Base-by-base conservation (phyloP, 768 basidiomycete species). In the Suillus alpinus region DNA sequence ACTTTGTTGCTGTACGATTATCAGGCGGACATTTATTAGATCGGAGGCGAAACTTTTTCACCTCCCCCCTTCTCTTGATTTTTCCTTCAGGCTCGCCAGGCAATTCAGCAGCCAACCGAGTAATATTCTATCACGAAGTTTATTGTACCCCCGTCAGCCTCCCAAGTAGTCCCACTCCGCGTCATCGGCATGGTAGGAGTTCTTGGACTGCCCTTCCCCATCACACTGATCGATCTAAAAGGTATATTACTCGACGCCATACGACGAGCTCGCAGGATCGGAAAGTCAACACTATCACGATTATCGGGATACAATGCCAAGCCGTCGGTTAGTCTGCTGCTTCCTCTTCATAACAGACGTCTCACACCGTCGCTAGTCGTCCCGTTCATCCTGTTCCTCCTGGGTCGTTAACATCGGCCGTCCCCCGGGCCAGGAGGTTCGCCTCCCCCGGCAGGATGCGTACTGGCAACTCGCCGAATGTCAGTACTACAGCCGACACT, bases 1-100 rank as follows among this genome's bases (percentile, higher is more conserved):
- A 3, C 10, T 6, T 14, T 2, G 1, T 20, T 50, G 18, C 49
- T 32, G 49, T 50, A 31, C 12, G 49, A 6, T 18, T 4, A 43
- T 43, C 9, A n/a, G 8, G 9, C 26, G 9, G n/a, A 8, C 16
- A 31, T 50, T 50, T 32, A 50, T 50, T 32, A 6, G 49, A 0
- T 49, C 8, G 10, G 10, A 12, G 2, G 18, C 1, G 0, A 2
- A n/a, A 18, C 2, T 20, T 6, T 50, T 50, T 6, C 0, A 1
- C 4, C 18, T 13, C 10, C 49, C 18, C 29, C 49, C 49, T 50
- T 50, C 49, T 50, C 2, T 31, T 12, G 2, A 4, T 16, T 16
- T 14, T 49, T 47, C 8, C 46, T 47, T 47, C 6, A 5, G 6
- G 5, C 6, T 3, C n/a, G 10, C n/a, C 50, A 51, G 5, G 29